These are phyloP conservation scores for Striga hermonthica DNA, from an alignment of 305 asterid genomes.

Conservation along the genomic window DNA sequence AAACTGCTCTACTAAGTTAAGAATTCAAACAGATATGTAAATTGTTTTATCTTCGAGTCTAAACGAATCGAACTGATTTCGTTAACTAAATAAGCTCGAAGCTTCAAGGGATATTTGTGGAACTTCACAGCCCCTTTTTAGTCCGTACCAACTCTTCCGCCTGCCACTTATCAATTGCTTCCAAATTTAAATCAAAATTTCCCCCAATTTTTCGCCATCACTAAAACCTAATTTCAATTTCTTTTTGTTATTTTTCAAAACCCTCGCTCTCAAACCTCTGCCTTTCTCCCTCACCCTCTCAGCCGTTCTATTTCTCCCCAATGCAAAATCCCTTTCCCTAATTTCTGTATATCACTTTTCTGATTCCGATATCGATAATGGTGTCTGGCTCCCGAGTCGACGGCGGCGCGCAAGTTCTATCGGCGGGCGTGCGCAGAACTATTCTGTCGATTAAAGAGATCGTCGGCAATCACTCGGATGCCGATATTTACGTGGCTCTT, in stretches of 20 bases:
- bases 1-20: too few species aligned
- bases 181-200: constrained; percentile 15
- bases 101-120: too few species aligned
- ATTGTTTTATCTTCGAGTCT: too few species aligned
- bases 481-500: constrained; percentile 76
- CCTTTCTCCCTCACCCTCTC: constrained; percentile 18
- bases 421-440: constrained; percentile 74
- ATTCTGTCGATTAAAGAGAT: constrained; percentile 81
- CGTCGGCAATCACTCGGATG: constrained; percentile 79
- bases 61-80: too few species aligned
- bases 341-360: constrained; percentile 19
- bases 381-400: constrained; percentile 58
- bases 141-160: background rate
- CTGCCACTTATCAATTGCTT: constrained; percentile 25
- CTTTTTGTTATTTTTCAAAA: constrained; percentile 29
- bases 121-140: background rate
- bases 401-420: constrained; percentile 58
- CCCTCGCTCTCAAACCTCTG: constrained; percentile 39
- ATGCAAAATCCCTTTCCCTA: constrained; percentile 36
- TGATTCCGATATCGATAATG: constrained; percentile 47
- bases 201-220: constrained; percentile 39
- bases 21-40: too few species aligned
- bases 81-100: too few species aligned
- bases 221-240: constrained; percentile 38
- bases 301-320: constrained; percentile 41